Base-by-base conservation (phyloP, 805 yeast species). In the Saccharomycopsis synnaedendra region DNA sequence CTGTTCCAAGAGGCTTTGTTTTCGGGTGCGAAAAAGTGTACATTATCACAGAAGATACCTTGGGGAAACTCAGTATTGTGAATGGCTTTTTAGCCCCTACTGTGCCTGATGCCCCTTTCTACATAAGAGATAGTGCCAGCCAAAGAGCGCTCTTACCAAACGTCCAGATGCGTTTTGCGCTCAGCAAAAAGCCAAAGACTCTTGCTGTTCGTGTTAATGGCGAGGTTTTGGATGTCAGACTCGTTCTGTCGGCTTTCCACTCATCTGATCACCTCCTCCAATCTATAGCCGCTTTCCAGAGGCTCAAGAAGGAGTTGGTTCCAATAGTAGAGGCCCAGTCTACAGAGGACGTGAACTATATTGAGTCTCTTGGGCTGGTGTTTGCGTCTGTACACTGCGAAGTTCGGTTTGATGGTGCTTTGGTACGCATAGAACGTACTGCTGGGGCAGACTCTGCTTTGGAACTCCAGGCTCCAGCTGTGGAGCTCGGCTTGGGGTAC, bases 1-100 rank as follows among this genome's bases (percentile, higher is more conserved):
- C 19, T 19, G 70, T 69, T 28, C 44, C 11, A n/a, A 9, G 35
- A 19, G 51, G 45, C 7, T 58, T 86, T n/a, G 79, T 84, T 37
- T 52, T 78, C 32, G 97, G 97, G 0, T 85, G 83, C 47, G 86
- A 85, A 54, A 66, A 80, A 11, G 74, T 86, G 27, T 83, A 80
- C 52, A 78, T 86, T 1, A 75, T 79, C 0, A 72, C 80, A 28
- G 80, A 79, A 42, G 73, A 75, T 11, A 68, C 68, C 5, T 62
- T 76, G 39, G 95, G 95, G 3, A 80, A 80, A 53, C 66, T 86
- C 38, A 75, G 87, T 0, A 65, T 86, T 48, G 68, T 75, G 45
- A 84, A 80, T 41, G 83, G 86, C 3, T 87, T 77, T 57, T 55
- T 84, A 2, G 76, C 95, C 0, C 77, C 80, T 1, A 89, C 95